Percentiles rank a stretch among this genome's conserved stretches.
These are phyloP conservation scores for Rhizophagus clarus DNA, from an alignment of 192 early-diverging fungal genomes.

Conservation along the genomic window DNA sequence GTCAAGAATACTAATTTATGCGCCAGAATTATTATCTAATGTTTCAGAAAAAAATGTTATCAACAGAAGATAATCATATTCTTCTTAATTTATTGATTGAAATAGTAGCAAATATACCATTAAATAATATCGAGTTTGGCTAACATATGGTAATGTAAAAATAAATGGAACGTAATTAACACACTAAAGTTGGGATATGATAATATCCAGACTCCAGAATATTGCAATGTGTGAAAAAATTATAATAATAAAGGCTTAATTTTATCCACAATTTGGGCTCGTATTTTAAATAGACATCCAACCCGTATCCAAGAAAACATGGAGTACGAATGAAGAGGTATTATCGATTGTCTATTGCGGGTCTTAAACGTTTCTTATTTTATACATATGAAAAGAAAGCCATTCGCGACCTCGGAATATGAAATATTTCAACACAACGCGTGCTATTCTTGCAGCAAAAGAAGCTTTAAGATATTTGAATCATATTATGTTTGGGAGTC, in stretches of 20 bases:
- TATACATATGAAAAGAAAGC: neutral
- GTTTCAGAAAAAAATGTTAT: neutral
- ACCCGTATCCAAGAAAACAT: no score
- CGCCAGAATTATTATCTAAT: conserved; percentile 8
- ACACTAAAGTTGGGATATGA: no score
- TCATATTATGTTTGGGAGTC: no score
- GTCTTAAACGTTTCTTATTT: neutral
- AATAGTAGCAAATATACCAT: neutral
- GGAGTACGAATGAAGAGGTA: no score
- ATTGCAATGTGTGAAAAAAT: no score
- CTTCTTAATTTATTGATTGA: neutral
- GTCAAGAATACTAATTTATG: neutral
- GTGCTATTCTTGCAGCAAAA: neutral
- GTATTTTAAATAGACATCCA: no score
- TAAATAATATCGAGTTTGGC: neutral
- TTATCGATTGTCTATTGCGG: neutral
- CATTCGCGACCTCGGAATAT: neutral
- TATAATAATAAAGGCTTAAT: no score
- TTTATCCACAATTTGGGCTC: no score
- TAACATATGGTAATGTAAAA: no score
- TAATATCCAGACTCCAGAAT: no score
- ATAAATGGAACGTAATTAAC: no score
- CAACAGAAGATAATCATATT: neutral
- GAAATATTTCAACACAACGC: conserved; percentile 3
- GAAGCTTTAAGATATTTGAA: no score